Evolutionary conservation across 495 filamentous ascomycete species (phyloP), one percentile per base, ranked within the genome.

Genomic region (Pseudomonodictys pantanalensis): DNA sequence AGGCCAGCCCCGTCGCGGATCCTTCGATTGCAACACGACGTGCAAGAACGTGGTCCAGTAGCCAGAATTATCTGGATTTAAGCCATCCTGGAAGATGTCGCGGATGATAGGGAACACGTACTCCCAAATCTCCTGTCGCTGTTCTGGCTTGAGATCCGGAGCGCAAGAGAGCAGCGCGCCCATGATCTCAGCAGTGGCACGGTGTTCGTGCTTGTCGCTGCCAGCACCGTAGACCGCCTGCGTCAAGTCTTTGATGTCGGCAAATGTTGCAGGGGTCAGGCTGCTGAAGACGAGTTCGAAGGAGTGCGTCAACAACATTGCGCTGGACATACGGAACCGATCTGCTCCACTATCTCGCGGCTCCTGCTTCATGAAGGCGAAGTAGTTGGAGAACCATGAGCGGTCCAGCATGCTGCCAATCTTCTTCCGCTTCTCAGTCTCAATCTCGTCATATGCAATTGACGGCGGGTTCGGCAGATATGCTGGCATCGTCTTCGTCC

Each of bases 41-140:
- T 96, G 92, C 25, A 99, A 79, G 71, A 92, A 95, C 0, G 90
- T 93, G 57, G 86, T 86, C 93, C 93, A 99, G 72, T 99, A 97
- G 2, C 83, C 79, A 26, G 88, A 83, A 69, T 97, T 99, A 66
- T 99, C 93, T 4, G 95, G 93, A 0, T 91, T 97, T 33, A 99
- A 72, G 23, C 91, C 91, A 66, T 96, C 91, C 22, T 83, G 81
- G 69, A 97, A 89, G 44, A 97, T 85, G 69, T 85, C 82, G 39
- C 89, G 81, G 56, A 97, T 80, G 68, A 96, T 88, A 1, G 95
- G 92, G 66, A 96, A 93, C 0, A 83, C 88, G 71, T 91, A 97
- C 47, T 81, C 81, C 93, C 93, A 97, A 12, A 96, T 81, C 68
- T 81, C 69, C 23, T 86, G 80, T 18, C 89, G 84, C 55, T 85